Conservation (phyloP, 257 asterid genomes). For the Fraxinus americana region DNA sequence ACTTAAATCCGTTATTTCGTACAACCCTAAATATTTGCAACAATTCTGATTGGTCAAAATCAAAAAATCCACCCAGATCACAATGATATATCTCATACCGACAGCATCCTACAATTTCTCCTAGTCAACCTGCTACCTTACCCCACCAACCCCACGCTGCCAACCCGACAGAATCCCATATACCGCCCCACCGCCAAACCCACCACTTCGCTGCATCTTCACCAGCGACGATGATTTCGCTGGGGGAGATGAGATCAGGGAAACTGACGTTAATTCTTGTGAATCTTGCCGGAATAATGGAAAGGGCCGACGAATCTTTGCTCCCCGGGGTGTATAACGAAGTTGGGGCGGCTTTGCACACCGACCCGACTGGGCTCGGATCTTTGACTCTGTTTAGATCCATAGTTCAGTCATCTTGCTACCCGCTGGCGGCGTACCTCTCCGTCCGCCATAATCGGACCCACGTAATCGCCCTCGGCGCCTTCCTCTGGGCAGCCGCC, state of each 20-base stretch:
- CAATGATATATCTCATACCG: neutral
- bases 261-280: conserved; percentile 62
- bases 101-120: neutral
- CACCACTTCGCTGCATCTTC: neutral
- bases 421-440: conserved; percentile 85
- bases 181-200: neutral
- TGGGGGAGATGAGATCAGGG: conserved; percentile 48
- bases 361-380: conserved; percentile 87
- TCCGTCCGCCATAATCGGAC: conserved; percentile 75
- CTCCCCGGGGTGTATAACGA: conserved; percentile 89
- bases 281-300: conserved; percentile 87
- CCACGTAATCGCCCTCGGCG: conserved; percentile 70
- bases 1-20: neutral
- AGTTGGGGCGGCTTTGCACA: conserved; percentile 79
- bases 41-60: neutral
- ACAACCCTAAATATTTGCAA: neutral
- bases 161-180: neutral
- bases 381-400: conserved; percentile 74
- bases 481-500: conserved; percentile 94
- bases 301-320: conserved; percentile 80
- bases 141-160: neutral
- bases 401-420: conserved; percentile 78
- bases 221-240: neutral
- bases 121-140: neutral
- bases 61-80: neutral